Conservation (phyloP, 495 filamentous ascomycete genomes). For the Collariella sp. region DNA sequence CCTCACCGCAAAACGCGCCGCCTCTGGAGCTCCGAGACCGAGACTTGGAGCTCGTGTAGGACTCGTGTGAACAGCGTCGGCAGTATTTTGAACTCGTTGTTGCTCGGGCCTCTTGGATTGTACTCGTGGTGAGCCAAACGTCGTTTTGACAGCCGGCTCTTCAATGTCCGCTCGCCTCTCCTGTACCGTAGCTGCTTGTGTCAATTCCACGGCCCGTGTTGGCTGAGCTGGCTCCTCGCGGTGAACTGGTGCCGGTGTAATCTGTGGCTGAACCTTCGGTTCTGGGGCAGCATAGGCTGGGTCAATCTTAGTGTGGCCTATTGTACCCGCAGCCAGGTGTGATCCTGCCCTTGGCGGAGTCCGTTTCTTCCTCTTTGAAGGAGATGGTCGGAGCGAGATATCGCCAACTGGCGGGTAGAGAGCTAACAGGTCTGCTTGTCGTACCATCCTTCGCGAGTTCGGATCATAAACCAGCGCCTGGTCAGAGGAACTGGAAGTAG, state of each 20-base stretch:
- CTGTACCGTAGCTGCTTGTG: neutral
- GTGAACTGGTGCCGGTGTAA: slow-evolving; percentile 1
- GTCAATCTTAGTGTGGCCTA: slow-evolving; percentile 20
- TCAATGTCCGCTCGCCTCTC: neutral
- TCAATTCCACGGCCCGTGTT: neutral
- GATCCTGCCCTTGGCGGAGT: slow-evolving; percentile 25
- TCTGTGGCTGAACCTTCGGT: slow-evolving; percentile 26
- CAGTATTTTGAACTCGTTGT: neutral
- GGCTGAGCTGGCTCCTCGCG: neutral
- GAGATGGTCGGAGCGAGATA: slow-evolving; percentile 40
- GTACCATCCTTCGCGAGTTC: slow-evolving; percentile 49
- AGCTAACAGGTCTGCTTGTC: slow-evolving; percentile 27
- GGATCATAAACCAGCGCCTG: slow-evolving; percentile 46
- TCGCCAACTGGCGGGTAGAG: slow-evolving; percentile 37
- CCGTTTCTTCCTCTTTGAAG: slow-evolving; percentile 49
- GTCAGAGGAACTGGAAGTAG: slow-evolving; percentile 23
- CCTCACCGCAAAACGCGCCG: slow-evolving; percentile 16
- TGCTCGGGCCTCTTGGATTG: slow-evolving; percentile 14
- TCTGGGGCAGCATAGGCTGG: slow-evolving; percentile 27
- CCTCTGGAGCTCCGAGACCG: neutral
- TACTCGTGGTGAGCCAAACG: slow-evolving; percentile 16
- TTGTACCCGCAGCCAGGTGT: slow-evolving; percentile 31
- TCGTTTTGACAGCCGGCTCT: slow-evolving; percentile 13
- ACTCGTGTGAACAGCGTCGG: neutral
- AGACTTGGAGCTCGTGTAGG: neutral